These are phyloP conservation scores for Pilasporangium apinafurcum DNA, from an alignment of 352 stramenopile species.

Conservation along the genomic window DNA sequence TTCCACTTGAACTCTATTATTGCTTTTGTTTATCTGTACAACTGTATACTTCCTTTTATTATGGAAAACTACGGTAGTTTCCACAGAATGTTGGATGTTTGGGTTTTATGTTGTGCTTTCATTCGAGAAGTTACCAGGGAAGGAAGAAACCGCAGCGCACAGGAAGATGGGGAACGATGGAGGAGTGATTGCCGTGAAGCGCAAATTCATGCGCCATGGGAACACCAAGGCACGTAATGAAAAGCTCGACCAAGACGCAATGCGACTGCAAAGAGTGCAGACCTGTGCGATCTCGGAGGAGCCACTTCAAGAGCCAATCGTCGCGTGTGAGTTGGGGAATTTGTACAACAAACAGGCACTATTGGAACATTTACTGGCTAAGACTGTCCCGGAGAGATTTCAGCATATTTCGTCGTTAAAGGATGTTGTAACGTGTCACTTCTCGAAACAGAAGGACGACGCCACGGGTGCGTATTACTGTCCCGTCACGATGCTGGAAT, in stretches of 20 bases:
- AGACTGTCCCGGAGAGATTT: constrained; percentile 66
- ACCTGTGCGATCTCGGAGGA: constrained; percentile 84
- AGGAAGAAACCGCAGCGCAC: constrained; percentile 8
- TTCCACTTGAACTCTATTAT: too few species aligned
- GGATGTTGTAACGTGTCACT: constrained; percentile 78
- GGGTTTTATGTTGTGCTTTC: too few species aligned
- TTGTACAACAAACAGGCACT: constrained; percentile 91
- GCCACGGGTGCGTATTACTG: constrained; percentile 28
- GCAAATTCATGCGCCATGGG: constrained; percentile 90
- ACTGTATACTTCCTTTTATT: too few species aligned
- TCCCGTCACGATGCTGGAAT: constrained; percentile 82
- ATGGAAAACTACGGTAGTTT: too few species aligned
- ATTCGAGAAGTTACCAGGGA: too few species aligned
- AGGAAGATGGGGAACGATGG: constrained; percentile 88
- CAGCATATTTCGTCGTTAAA: constrained; percentile 82
- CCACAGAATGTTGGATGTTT: too few species aligned
- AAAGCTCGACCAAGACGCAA: constrained; percentile 51
- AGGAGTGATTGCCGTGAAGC: constrained; percentile 91
- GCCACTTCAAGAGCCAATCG: constrained; percentile 75
- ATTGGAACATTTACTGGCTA: constrained; percentile 76
- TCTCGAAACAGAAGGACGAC: constrained; percentile 10
- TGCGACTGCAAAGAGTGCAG: constrained; percentile 46
- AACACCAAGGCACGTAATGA: constrained; percentile 69
- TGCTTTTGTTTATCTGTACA: too few species aligned
- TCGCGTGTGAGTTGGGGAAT: constrained; percentile 86